Conservation (phyloP, 208 protist genomes). For the Leptomonas seymouri region DNA sequence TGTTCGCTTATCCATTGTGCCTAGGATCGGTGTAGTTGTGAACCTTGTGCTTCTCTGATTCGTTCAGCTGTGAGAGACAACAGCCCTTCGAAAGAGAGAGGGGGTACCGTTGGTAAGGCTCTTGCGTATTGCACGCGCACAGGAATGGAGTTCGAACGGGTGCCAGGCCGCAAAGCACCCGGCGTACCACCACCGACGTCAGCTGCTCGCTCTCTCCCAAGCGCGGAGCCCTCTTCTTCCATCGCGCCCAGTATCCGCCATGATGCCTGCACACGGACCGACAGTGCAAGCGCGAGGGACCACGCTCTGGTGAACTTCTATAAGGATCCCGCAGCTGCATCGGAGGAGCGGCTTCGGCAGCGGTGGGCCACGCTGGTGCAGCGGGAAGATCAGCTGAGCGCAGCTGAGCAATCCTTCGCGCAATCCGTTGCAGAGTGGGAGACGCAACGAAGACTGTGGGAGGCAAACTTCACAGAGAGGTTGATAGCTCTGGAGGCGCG, state of each 20-base stretch:
- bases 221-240: background rate
- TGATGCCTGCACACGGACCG: background rate
- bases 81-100: no score
- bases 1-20: no score
- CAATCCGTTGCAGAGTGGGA: conserved; percentile 17
- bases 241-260: no score
- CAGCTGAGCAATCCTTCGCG: background rate
- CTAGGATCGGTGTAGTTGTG: no score
- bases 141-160: conserved; percentile 24
- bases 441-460: conserved; percentile 15
- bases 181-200: background rate
- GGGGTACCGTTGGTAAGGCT: no score
- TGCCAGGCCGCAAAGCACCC: conserved; percentile 9
- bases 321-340: no score
- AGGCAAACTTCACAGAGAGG: conserved; percentile 15
- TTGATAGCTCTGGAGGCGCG: conserved; percentile 9
- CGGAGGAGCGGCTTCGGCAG: background rate
- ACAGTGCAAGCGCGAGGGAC: background rate
- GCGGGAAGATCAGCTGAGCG: background rate
- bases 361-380: background rate
- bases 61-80: no score
- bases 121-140: background rate
- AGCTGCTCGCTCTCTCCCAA: background rate
- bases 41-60: no score
- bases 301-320: no score